Conservation (phyloP, 495 filamentous ascomycete genomes). For the Talaromyces borbonicus region DNA sequence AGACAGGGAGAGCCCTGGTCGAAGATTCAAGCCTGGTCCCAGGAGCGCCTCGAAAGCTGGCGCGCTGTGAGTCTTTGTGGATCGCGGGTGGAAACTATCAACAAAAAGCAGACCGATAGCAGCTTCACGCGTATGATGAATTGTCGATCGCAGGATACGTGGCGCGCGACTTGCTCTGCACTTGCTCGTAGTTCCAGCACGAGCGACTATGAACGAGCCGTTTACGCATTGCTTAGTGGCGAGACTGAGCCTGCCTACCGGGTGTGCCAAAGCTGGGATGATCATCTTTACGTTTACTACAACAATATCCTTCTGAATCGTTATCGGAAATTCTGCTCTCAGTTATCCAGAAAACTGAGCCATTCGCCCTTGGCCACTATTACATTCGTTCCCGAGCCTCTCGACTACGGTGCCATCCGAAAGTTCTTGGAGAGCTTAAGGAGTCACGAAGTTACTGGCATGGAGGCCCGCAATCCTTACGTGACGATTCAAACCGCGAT, state of each 20-base stretch:
- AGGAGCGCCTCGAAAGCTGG: constrained; percentile 72
- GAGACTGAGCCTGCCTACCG: constrained; percentile 65
- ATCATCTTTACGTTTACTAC: constrained; percentile 83
- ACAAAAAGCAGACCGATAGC: constrained; percentile 29
- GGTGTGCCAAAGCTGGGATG: constrained; percentile 76
- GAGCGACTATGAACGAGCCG: constrained; percentile 73
- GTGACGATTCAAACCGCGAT: constrained; percentile 40
- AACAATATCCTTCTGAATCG: constrained; percentile 62
- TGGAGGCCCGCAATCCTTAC: constrained; percentile 35
- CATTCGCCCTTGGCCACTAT: constrained; percentile 25
- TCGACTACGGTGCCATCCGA: constrained; percentile 29
- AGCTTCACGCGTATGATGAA: constrained; percentile 39
- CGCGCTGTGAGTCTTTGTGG: constrained; percentile 51
- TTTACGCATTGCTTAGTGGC: constrained; percentile 81
- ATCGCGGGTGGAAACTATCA: constrained; percentile 27
- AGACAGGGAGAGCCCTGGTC: constrained; percentile 62
- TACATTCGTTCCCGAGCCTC: constrained; percentile 27
- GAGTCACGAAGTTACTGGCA: constrained; percentile 25
- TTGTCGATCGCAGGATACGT: constrained; percentile 44
- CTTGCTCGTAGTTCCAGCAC: constrained; percentile 57
- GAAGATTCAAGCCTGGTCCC: constrained; percentile 71
- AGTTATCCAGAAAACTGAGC: constrained; percentile 33
- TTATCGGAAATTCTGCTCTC: constrained; percentile 36
- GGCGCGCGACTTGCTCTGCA: constrained; percentile 74
- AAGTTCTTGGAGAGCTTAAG: constrained; percentile 30